Evolutionary conservation across 768 basidiomycete species (phyloP).

Genomic region (Lactarius evosmus): DNA sequence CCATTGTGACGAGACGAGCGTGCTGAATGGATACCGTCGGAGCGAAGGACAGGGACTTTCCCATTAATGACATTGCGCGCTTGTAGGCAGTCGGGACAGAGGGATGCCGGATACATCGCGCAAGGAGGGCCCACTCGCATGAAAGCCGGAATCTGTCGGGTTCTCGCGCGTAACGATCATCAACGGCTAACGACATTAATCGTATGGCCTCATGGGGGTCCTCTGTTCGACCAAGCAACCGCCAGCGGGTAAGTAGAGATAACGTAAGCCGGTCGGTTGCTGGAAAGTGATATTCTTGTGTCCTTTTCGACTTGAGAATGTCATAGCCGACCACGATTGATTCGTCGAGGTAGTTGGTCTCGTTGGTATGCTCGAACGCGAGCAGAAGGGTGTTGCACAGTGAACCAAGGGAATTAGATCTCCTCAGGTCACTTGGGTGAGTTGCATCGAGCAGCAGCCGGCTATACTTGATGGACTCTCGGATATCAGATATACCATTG

Average conservation of each 20-base stretch:
- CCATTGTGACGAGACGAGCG: not conserved
- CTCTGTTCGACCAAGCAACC: not conserved
- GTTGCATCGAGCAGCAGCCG: not conserved
- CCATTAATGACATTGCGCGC: not conserved
- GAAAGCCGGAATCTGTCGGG: constrained; percentile 2
- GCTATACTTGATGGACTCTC: not conserved
- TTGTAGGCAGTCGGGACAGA: not conserved
- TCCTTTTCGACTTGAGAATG: not conserved
- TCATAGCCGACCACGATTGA: not conserved
- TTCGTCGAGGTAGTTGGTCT: constrained; percentile 10
- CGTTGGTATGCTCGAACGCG: not conserved
- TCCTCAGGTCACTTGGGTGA: not conserved
- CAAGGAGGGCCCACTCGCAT: constrained; percentile 5
- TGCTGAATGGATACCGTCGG: constrained; percentile 6
- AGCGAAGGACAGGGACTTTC: not conserved
- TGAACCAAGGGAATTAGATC: not conserved
- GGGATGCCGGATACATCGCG: constrained; percentile 1
- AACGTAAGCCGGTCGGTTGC: not conserved
- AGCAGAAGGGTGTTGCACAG: constrained; percentile 7
- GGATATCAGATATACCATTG: not conserved
- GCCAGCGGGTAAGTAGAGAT: not conserved
- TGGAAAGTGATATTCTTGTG: not conserved
- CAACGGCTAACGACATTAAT: not conserved
- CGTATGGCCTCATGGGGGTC: constrained; percentile 9
- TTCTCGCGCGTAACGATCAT: not conserved